Evolutionary conservation across 1,284 basidiomycete species (phyloP).

Genomic region (Leccinum solheimii): DNA sequence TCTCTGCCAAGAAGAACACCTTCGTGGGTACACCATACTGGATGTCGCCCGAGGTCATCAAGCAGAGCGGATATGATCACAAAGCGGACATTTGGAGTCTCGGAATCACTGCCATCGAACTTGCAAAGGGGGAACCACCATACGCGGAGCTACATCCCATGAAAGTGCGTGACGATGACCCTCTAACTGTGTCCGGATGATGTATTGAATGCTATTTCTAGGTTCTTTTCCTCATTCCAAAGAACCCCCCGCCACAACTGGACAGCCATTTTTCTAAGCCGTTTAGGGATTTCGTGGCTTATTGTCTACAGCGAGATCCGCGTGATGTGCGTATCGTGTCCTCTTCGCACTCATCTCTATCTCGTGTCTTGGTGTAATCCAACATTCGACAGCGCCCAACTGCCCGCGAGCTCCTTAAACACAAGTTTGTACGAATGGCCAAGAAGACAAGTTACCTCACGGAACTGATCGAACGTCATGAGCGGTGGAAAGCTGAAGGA

Average conservation of each 20-base stretch:
- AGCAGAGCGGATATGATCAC: conserved; percentile 98
- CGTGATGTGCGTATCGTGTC: conserved; percentile 62
- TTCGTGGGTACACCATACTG: conserved; percentile 93
- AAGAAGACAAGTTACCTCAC: conserved; percentile 94
- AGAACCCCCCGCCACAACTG: conserved; percentile 91
- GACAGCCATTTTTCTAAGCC: conserved; percentile 88
- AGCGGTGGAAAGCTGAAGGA: conserved; percentile 91
- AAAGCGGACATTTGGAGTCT: conserved; percentile 98
- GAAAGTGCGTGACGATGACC: conserved; percentile 64
- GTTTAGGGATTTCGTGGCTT: conserved; percentile 92
- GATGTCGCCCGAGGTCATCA: conserved; percentile 96
- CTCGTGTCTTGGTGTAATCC: conserved; percentile 14
- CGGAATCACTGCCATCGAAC: conserved; percentile 96
- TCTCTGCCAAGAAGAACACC: conserved; percentile 98
- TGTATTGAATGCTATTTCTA: conserved; percentile 31
- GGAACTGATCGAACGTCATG: conserved; percentile 92
- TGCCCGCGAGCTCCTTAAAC: conserved; percentile 93
- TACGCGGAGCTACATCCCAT: conserved; percentile 98
- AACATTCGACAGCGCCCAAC: conserved; percentile 70
- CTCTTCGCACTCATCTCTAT: conserved; percentile 1
- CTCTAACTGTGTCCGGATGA: neutral
- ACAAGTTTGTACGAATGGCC: conserved; percentile 93
- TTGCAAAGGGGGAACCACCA: conserved; percentile 96
- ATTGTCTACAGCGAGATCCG: conserved; percentile 93
- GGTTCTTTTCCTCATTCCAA: conserved; percentile 97